A percentile compares a stretch with the other conserved stretches of the same genome.
phyloP scores from a whole-genome alignment of 768 basidiomycete species.

The Collybia mongolica region DNA sequence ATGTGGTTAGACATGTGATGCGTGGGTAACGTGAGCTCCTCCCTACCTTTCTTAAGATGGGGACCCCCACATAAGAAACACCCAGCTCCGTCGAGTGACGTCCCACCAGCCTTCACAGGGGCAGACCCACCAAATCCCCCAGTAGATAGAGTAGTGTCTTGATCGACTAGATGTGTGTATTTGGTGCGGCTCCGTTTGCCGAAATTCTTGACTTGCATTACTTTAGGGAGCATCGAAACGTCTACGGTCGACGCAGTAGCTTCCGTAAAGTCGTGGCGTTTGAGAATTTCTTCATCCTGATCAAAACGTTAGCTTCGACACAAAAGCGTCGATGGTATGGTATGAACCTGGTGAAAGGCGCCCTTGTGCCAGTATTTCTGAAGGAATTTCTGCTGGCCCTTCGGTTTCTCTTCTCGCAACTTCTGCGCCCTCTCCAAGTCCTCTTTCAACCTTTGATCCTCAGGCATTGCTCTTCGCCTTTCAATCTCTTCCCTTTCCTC shows the following conservation, averaged over 20 bases:
- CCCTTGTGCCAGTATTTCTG: slow-evolving; percentile 99
- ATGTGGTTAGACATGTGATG: background rate
- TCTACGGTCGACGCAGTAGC: slow-evolving; percentile 89
- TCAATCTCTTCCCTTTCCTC: slow-evolving; percentile 91
- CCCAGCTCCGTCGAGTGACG: slow-evolving; percentile 55
- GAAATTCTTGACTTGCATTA: slow-evolving; percentile 97
- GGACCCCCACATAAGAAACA: slow-evolving; percentile 96
- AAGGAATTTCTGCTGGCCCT: slow-evolving; percentile 88
- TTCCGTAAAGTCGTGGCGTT: slow-evolving; percentile 82
- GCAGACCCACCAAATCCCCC: slow-evolving; percentile 68
- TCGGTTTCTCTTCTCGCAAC: slow-evolving; percentile 82
- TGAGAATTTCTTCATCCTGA: slow-evolving; percentile 84
- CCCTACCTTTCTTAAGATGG: slow-evolving; percentile 84
- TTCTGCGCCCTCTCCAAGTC: slow-evolving; percentile 87
- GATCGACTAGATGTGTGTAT: slow-evolving; percentile 93
- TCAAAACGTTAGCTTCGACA: background rate
- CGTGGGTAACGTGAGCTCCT: background rate
- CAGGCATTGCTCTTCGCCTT: slow-evolving; percentile 86
- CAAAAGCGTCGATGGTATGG: background rate
- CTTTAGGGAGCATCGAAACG: slow-evolving; percentile 83
- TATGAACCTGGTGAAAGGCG: slow-evolving; percentile 88
- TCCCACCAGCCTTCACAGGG: slow-evolving; percentile 55
- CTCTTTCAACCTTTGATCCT: slow-evolving; percentile 89
- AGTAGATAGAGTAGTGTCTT: slow-evolving; percentile 75
- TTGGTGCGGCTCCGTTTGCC: slow-evolving; percentile 91